Evolutionary conservation across 805 yeast species (phyloP).

Genomic region (Kazachstania martiniae): DNA sequence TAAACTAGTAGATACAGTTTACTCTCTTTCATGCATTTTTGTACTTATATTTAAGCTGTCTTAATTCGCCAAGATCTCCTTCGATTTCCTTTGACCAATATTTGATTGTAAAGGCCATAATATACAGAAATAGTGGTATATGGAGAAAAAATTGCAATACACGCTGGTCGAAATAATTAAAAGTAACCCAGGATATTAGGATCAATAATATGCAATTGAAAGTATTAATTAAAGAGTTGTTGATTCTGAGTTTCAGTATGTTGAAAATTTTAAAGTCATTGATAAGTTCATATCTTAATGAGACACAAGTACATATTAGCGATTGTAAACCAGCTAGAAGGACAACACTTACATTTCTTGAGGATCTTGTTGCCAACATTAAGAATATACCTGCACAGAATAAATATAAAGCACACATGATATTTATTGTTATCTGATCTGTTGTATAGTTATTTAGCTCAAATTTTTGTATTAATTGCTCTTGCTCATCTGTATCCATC

Average conservation of each 20-base stretch:
- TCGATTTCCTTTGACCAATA: conserved; percentile 17
- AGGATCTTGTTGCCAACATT: conserved; percentile 11
- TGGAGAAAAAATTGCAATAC: conserved; percentile 10
- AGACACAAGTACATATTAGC: conserved; percentile 17
- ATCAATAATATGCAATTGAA: conserved; percentile 16
- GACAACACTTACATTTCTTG: conserved; percentile 3
- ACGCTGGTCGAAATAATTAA: conserved; percentile 9
- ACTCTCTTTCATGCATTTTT: conserved; percentile 22
- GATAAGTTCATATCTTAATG: conserved; percentile 18
- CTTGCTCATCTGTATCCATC: conserved; percentile 26
- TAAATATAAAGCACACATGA: conserved; percentile 12
- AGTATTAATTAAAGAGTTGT: conserved; percentile 11
- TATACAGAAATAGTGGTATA: conserved; percentile 17
- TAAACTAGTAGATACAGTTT: no score
- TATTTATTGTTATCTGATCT: conserved; percentile 13
- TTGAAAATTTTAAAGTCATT: conserved; percentile 12
- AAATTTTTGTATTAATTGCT: conserved; percentile 19
- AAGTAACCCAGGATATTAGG: conserved; percentile 20
- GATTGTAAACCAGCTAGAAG: conserved; percentile 15
- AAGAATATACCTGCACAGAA: conserved; percentile 18
- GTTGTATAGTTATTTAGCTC: conserved; percentile 13
- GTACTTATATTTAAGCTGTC: conserved; percentile 23
- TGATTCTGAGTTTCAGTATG: conserved; percentile 9
- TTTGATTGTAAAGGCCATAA: conserved; percentile 10
- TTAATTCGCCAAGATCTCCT: conserved; percentile 13